Base-by-base conservation (phyloP, 352 stramenopile species). In the Plasmopara halstedii region DNA sequence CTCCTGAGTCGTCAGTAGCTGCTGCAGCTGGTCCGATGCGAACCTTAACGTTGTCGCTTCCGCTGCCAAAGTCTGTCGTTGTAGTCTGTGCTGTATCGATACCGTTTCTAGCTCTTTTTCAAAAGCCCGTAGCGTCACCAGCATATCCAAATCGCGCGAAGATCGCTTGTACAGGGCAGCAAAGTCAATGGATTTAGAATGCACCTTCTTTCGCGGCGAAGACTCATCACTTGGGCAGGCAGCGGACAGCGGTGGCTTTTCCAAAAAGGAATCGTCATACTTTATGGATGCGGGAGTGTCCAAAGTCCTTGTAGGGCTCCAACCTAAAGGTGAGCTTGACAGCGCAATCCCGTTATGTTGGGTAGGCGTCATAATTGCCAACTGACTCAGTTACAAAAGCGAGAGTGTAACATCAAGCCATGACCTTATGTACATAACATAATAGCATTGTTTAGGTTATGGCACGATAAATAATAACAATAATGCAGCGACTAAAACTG, bases 121-220 rank as follows among this genome's bases (percentile, higher is more conserved):
- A 15, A 86, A 55, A n/a, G 71, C 56, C 13, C 51, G 50, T 6
- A 89, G 56, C 46, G 74, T 76, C 22, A 71, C 58, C 38, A 73
- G 55, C 7, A 71, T 52, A 22, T 88, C 71, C 14, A 68, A 61
- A 18, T 83, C 69, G 21, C 72, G 62, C 31, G 70, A 72, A 21
- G 51, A 68, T 47, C 75, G 75, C 45, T 71, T 67, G 60, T 90
- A 88, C 57, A 90, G 58, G 36, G 67, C 63, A 5, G 73, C 57
- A 39, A 90, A 90, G 35, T 70, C 41, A 5, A 60, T 21, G 3
- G 38, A 10, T 22, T 58, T 48, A 20, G 17, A 20, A 9, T 43
- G 41, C 18, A 29, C 11, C 35, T 52, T 60, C 20, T 51, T 48
- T 18, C 29, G 46, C 9, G 45, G 37, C 13, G 51, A 56, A 23